Percentiles rank a stretch among this genome's conserved stretches.
These are phyloP conservation scores for Suillus fuscotomentosus DNA, from an alignment of 768 basidiomycete species.

Conservation along the genomic window DNA sequence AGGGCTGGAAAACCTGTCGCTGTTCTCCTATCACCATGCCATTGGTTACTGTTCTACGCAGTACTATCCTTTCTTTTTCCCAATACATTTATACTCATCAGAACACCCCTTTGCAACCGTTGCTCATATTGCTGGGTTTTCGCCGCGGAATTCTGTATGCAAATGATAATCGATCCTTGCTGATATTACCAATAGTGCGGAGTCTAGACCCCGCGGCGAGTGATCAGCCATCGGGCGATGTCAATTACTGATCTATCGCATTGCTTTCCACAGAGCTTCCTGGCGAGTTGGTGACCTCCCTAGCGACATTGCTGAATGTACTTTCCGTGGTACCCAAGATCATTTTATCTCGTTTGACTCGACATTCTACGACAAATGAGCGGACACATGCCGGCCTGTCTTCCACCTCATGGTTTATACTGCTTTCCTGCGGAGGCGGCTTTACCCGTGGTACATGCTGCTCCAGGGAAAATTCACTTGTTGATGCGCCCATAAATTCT, in stretches of 20 bases:
- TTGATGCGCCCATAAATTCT: neutral
- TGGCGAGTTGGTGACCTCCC: neutral
- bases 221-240: neutral
- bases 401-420: neutral
- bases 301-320: neutral
- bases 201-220: neutral
- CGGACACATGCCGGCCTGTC: neutral
- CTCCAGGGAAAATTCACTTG: neutral
- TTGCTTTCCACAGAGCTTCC: neutral
- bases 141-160: neutral
- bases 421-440: neutral
- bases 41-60: neutral
- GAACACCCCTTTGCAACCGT: no score
- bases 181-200: neutral
- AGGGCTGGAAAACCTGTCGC: constrained; percentile 3
- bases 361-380: neutral
- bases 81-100: no score
- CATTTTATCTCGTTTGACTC: neutral
- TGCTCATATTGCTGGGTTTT: neutral
- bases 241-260: neutral
- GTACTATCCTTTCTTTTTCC: no score
- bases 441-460: neutral
- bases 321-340: neutral
- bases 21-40: neutral
- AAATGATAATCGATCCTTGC: neutral